Conservation (phyloP, 331 rosid species). For the Quercus lobata region DNA sequence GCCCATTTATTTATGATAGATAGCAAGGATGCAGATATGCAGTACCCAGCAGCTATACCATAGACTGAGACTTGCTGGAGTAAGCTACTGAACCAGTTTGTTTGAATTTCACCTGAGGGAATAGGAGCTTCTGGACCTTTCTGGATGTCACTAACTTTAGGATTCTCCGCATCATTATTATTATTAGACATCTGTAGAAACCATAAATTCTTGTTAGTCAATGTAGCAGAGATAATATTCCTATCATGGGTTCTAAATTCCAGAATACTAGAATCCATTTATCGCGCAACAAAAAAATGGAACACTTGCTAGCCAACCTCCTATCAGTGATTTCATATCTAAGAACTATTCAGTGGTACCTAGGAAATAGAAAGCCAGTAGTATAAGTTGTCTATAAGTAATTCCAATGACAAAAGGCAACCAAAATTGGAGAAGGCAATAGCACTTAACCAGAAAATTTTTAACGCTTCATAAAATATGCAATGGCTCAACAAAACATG, state of each 20-base stretch:
- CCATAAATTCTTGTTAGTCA: not conserved
- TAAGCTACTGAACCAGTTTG: slow-evolving; percentile 40
- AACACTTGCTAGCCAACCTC: not conserved
- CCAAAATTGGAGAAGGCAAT: not conserved
- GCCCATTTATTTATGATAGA: slow-evolving; percentile 95
- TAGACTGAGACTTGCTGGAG: slow-evolving; percentile 56
- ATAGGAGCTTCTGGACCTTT: slow-evolving; percentile 24
- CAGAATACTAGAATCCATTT: not conserved
- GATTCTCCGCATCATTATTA: slow-evolving; percentile 19
- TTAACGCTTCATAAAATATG: not conserved
- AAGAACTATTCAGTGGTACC: not conserved
- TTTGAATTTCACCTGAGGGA: slow-evolving; percentile 19
- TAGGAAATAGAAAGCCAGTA: not conserved
- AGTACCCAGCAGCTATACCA: slow-evolving; percentile 77
- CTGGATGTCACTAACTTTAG: slow-evolving; percentile 18
- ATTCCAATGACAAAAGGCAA: not conserved
- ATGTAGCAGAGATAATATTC: not conserved
- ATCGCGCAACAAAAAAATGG: not conserved
- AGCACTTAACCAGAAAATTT: not conserved
- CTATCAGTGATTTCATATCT: not conserved
- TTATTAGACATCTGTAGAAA: slow-evolving; percentile 38
- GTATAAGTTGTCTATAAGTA: not conserved
- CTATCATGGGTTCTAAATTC: not conserved
- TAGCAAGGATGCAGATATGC: slow-evolving; percentile 74
- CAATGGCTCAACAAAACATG: not conserved